Evolutionary conservation across 768 basidiomycete genomes (phyloP), one percentile per base, ranked within the genome.

Genomic region (Leccinum barrowsii): DNA sequence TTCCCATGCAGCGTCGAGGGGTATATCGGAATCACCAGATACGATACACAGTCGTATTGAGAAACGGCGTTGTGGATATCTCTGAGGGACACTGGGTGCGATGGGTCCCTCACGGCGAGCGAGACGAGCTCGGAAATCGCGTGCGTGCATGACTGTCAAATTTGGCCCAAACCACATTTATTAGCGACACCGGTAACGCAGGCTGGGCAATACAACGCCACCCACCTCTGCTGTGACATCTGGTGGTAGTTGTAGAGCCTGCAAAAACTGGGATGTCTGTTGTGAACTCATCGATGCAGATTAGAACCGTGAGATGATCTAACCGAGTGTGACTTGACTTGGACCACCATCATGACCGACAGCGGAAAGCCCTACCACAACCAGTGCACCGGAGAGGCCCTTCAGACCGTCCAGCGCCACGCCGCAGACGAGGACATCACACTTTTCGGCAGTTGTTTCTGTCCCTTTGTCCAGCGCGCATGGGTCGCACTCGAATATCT

Each of bases 401-500:
- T 86, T 19, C 73, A 77, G 3, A 90, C 87, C 0, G 84, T 78
- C 15, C 70, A 82, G 22, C 72, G 68, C 0, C 89, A 88, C 40
- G 57, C 68, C 21, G 65, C 61, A 13, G 74, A 78, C 3, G 70
- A 79, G 64, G 80, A 84, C 54, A 83, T 89, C 60, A 86, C 82
- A 1, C 76, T 93, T 22, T 92, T 90, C 62, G 85, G 78, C 8
- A 80, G 82, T 54, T 90, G 87, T 67, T 90, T 90, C 66, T 91
- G 89, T 67, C 89, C 89, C 0, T 92, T 92, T 67, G 90, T 92
- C 2, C 90, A 92, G 70, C 79, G 91, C 15, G 88, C 83, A 2
- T 94, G 92, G 91, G 79, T 85, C 19, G 80, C 84, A 0, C 76
- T 92, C 30, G 90, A 93, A 69, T 80, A 82, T 60, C 81, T 90